A percentile compares a stretch with the other conserved stretches of the same genome.
Evolutionary conservation across 1,139 yeast genomes (phyloP).

Genomic region (Yamadazyma conglobata): DNA sequence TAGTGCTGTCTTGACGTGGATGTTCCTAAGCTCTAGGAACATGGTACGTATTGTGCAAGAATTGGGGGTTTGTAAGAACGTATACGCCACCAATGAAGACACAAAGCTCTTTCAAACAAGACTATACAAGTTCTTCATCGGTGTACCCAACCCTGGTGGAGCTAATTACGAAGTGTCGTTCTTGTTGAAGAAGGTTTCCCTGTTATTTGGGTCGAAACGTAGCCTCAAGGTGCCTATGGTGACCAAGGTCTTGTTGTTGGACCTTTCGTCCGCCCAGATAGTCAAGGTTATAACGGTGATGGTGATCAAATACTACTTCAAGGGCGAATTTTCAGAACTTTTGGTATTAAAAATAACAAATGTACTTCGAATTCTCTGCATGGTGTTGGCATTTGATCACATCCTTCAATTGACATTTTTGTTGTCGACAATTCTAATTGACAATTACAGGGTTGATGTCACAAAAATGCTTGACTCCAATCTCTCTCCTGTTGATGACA

Average conservation of each 20-base stretch:
- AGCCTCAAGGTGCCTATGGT: constrained; percentile 19
- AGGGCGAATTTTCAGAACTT: constrained; percentile 19
- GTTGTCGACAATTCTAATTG: constrained; percentile 62
- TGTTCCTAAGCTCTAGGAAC: constrained; percentile 30
- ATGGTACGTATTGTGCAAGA: constrained; percentile 26
- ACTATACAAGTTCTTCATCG: constrained; percentile 25
- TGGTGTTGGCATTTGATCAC: constrained; percentile 53
- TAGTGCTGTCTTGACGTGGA: constrained; percentile 23
- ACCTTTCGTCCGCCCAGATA: constrained; percentile 11
- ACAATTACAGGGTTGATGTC: constrained; percentile 59
- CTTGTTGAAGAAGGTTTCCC: constrained; percentile 2
- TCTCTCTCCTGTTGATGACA: constrained; percentile 3
- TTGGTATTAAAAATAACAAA: constrained; percentile 17
- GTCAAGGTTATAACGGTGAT: constrained; percentile 8
- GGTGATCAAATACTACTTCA: constrained; percentile 16
- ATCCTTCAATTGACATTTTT: constrained; percentile 60
- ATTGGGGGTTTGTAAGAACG: constrained; percentile 15
- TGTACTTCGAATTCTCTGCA: constrained; percentile 18
- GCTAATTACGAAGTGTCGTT: constrained; percentile 9
- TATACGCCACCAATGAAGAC: constrained; percentile 5
- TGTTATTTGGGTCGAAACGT: constrained; percentile 2
- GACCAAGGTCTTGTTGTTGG: constrained; percentile 18
- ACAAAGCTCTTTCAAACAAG: constrained; percentile 19
- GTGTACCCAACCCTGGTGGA: constrained; percentile 15
- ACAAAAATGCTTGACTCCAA: constrained; percentile 39